Evolutionary conservation across 1,284 basidiomycete species (phyloP), one percentile per base, ranked within the genome.

Genomic region (Cryptococcus amylolentus): DNA sequence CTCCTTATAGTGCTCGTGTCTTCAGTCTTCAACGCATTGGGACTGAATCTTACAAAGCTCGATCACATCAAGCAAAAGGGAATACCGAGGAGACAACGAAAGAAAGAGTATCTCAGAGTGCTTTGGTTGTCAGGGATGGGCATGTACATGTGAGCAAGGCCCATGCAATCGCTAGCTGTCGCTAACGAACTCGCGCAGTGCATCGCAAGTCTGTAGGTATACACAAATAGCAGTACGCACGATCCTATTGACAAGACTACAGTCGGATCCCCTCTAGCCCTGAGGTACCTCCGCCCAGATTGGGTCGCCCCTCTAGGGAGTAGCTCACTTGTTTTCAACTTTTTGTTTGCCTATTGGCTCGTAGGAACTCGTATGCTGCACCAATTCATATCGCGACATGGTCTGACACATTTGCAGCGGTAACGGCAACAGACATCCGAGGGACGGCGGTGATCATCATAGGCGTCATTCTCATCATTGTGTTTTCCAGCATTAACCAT

Each of bases 221-320:
- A 39, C 18, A 28, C 27, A 14, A 41, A 26, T 16, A 9, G 16
- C 13, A 20, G 7, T 23, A 35, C 12, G n/a, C 20, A 12, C 18
- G 47, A 37, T 18, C 48, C n/a, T n/a, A 44, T 40, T 54, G 27
- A 54, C 27, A 12, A 9, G 4, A 6, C 28, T 27, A 18, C 52
- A 72, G 73, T 79, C 38, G 77, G 77, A 12, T 78, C 76, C 3
- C 77, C 77, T 0, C 55, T 79, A 3, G 76, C 77, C 0, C 64
- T 79, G 9, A 59, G 69, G 4, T 79, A 77, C 59, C 62, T 79
- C 6, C 72, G 77, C 3, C 72, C 76, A 18, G 77, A 79, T 58
- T 78, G 76, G 75, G 77, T 78, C 16, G 77, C 77, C 10, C 77
- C 77, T 1, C 66, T 79, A 0, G 75, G 76, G 3, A 72, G 72